Base-by-base conservation (phyloP, 495 filamentous ascomycete species). In the Podospora bellae-mahoneyi region DNA sequence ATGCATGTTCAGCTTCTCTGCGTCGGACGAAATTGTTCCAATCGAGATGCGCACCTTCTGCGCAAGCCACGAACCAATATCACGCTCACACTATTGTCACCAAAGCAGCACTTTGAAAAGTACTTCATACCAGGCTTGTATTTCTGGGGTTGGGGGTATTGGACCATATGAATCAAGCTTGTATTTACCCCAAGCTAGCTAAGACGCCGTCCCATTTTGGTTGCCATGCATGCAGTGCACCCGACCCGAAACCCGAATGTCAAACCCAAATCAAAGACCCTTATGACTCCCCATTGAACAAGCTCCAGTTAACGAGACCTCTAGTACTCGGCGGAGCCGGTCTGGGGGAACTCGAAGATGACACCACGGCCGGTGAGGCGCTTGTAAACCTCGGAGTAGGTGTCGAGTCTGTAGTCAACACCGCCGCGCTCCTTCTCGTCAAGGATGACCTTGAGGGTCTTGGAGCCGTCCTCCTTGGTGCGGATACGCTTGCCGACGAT, bases 361-460 rank as follows among this genome's bases (percentile, higher is more conserved):
- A 99, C 95, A 74, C 86, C 84, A 81, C 94, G 94, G 83, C 95
- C 95, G 59, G 95, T 99, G 78, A 99, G 84, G 68, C 91, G 89
- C 80, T 90, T 90, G 88, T 99, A 99, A 77, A 99, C 95, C 89
- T 97, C 95, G 66, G 91, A 93, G 86, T 97, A 99, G 75, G 95
- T 97, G 83, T 99, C 95, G 73, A 99, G 90, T 80, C 95, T 88
- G 87, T 97, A 96, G 87, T 98, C 95, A 73, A 98, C 93, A 79
- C 92, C 92, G 75, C 94, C 94, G 76, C 92, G 90, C 92, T 99
- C 95, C 93, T 98, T 98, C 90, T 97, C 95, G 81, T 99, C 95
- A 66, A 99, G 87, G 76, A 98, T 88, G 75, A 99, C 90, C 91
- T 99, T 99, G 79, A 97, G 87, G 78, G 94, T 85, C 90, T 98